These are phyloP conservation scores for Tremella fuciformis DNA, from an alignment of 768 basidiomycete genomes.

Conservation along the genomic window DNA sequence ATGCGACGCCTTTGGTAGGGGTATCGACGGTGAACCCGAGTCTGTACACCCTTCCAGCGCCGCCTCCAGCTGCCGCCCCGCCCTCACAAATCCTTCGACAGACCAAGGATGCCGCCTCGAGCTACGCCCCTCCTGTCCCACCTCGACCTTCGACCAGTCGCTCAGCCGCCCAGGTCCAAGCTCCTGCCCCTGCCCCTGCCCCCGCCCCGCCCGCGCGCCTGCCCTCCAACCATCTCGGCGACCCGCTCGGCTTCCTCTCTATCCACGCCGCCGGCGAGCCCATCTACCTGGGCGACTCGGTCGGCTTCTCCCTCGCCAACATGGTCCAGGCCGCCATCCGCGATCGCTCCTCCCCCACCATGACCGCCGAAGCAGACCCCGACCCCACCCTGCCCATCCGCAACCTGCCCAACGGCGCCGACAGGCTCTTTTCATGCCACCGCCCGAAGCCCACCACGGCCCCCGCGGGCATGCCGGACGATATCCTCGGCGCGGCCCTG, in stretches of 20 bases:
- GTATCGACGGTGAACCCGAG: too few relatives aligned
- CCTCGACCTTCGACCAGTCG: not conserved
- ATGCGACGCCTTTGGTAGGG: too few relatives aligned
- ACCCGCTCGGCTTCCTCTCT: conserved; percentile 11
- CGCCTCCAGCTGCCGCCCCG: too few relatives aligned
- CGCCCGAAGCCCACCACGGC: conserved; percentile 8
- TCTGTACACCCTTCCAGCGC: too few relatives aligned
- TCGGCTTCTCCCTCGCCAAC: conserved; percentile 15
- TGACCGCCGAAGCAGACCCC: not conserved
- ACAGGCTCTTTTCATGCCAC: conserved; percentile 16
- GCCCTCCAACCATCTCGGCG: conserved; percentile 11
- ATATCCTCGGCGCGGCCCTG: conserved; percentile 4
- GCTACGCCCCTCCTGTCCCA: not conserved
- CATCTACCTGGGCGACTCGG: conserved; percentile 10
- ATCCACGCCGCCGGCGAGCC: conserved; percentile 12
- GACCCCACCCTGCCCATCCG: conserved; percentile 1
- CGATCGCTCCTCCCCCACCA: not conserved
- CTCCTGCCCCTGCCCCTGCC: not conserved
- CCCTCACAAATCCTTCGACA: too few relatives aligned
- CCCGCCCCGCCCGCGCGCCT: not conserved
- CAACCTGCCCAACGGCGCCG: conserved; percentile 6
- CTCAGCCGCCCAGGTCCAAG: not conserved
- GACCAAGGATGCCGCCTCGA: too few relatives aligned
- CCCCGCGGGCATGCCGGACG: conserved; percentile 1
- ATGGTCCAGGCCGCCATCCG: conserved; percentile 11